phyloP scores from a whole-genome alignment of 176 grass and related monocot genomes.

The Canna indica region DNA sequence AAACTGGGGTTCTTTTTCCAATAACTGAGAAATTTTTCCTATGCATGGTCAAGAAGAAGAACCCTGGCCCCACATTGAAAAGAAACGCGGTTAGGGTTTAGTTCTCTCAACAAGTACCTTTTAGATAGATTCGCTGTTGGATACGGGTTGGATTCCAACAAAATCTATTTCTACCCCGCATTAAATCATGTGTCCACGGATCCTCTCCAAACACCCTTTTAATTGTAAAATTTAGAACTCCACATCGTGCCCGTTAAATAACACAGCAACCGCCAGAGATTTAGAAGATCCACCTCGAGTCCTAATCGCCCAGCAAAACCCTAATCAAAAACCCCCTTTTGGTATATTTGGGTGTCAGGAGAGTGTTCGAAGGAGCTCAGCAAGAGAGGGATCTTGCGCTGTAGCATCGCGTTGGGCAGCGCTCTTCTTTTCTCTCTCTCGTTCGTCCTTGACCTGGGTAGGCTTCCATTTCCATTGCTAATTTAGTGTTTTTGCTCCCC shows the following conservation, averaged over 20 bases:
- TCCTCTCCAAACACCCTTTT: neutral
- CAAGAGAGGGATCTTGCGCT: neutral
- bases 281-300: neutral
- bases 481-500: neutral
- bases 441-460: neutral
- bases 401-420: too few relatives aligned
- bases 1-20: too few relatives aligned
- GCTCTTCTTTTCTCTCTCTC: neutral
- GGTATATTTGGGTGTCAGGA: neutral
- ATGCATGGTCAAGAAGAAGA: too few relatives aligned
- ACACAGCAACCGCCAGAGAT: neutral
- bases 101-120: too few relatives aligned
- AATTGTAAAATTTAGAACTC: neutral
- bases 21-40: too few relatives aligned
- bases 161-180: neutral
- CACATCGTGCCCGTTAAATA: neutral
- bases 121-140: neutral
- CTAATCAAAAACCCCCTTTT: neutral
- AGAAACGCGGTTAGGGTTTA: too few relatives aligned
- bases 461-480: neutral
- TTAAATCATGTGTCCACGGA: neutral
- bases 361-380: neutral
- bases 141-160: neutral
- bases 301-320: neutral
- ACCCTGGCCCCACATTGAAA: too few relatives aligned